Evolutionary conservation across 2,329 filamentous ascomycete species (phyloP), one percentile per base, ranked within the genome.

Genomic region (Colletotrichum sidae): DNA sequence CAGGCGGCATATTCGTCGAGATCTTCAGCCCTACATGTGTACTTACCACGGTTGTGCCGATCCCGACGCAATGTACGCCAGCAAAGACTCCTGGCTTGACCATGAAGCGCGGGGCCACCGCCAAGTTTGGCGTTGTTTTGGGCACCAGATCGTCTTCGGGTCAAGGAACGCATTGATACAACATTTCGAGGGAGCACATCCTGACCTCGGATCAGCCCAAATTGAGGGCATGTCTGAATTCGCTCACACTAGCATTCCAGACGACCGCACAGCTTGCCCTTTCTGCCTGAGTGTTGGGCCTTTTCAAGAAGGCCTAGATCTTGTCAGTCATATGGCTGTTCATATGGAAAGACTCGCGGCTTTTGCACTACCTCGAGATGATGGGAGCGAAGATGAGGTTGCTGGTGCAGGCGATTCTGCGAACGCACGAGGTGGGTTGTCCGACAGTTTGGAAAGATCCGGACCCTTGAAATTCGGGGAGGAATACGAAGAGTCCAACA

Each of bases 1-100:
- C 37, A 63, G 53, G 41, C 45, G 57, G 6, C 60, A 58, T 8
- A 37, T 63, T 38, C 5, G 45, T 6, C 60, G 17, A 15, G 60
- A 63, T 25, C 38, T 63, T 7, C 60, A 39, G 2, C 60, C 60
- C 2, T 63, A 58, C 9, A 51, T 58, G 38, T 63, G 60, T 13
- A 63, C 60, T 2, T 63, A 63, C 11, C 2, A 34, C 2, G n/a
- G 52, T 2, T 63, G 60, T 13, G 11, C 4, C 1, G 34, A 63
- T 2, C 33, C 53, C 0, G 41, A 39, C 3, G 10, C 34, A 2
- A 57, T 57, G 38, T 39, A 58, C 34, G 9, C 10, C 6, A 56
- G n/a, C 35, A 42, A 17, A n/a, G 11, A n/a, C 4, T 25, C 60
- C 17, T 63, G 60, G 60, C 11, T 53, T 1, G 15, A 50, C 3